A percentile compares a stretch with the other conserved stretches of the same genome.
These are phyloP conservation scores for Perkinsus olseni DNA, from an alignment of 169 alveolate genomes.

Conservation along the genomic window DNA sequence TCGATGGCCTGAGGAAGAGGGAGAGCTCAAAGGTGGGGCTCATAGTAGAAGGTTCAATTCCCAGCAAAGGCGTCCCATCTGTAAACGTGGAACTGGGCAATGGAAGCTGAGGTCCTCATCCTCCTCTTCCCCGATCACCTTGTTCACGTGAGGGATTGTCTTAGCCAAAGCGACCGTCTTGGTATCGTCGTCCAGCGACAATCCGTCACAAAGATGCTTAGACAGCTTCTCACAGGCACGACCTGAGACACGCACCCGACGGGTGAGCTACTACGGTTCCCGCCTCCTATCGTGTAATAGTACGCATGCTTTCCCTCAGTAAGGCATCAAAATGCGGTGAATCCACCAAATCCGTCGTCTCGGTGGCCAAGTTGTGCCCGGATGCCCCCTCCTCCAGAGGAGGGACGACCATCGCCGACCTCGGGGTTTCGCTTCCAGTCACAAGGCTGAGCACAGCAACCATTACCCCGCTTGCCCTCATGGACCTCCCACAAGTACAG, in stretches of 20 bases:
- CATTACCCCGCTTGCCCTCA: background rate
- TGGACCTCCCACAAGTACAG: background rate
- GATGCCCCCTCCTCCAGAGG: background rate
- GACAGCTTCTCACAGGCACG: background rate
- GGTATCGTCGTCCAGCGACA: background rate
- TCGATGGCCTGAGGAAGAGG: background rate
- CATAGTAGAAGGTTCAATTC: background rate
- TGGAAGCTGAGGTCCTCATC: too few relatives aligned
- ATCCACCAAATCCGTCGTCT: background rate
- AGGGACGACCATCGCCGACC: background rate
- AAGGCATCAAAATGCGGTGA: background rate
- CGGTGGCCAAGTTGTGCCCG: background rate
- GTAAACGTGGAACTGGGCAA: too few relatives aligned
- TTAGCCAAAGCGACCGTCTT: background rate
- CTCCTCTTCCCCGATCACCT: background rate
- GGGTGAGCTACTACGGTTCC: background rate
- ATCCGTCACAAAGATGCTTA: background rate
- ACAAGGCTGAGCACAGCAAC: background rate
- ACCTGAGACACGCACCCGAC: background rate
- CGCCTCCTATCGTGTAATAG: background rate
- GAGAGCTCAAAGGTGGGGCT: too few relatives aligned
- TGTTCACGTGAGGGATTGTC: background rate
- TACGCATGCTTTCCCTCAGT: background rate
- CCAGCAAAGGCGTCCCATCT: background rate
- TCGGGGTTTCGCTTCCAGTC: background rate